These are phyloP conservation scores for Hypoxylon fragiforme DNA, from an alignment of 495 filamentous ascomycete genomes.

Conservation along the genomic window DNA sequence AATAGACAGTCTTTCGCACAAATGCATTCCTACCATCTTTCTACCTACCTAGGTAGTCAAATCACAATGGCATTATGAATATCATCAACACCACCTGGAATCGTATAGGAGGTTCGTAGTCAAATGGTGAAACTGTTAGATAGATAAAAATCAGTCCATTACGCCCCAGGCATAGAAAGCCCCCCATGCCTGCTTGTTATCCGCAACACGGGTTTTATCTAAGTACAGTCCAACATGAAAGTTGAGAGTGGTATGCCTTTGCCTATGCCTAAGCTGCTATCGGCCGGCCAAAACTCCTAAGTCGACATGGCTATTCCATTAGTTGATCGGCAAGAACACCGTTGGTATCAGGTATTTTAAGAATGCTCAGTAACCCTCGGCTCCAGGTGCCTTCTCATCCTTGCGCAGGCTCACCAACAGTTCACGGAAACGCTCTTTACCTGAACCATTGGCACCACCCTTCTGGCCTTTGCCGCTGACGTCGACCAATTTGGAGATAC, in stretches of 20 bases:
- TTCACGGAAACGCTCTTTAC: conserved; percentile 95
- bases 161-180: conserved; percentile 27
- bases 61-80: no score
- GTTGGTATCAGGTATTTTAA: background rate
- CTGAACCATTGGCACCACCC: conserved; percentile 81
- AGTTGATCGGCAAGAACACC: no score
- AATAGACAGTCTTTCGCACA: conserved; percentile 33
- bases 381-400: conserved; percentile 91
- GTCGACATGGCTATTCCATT: no score
- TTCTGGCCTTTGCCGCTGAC: conserved; percentile 88
- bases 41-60: no score
- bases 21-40: no score
- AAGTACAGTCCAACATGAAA: conserved; percentile 15
- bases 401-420: conserved; percentile 84
- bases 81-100: conserved; percentile 6
- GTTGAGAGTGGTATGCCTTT: background rate
- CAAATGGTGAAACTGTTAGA: background rate
- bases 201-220: conserved; percentile 12
- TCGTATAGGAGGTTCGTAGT: background rate
- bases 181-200: conserved; percentile 22
- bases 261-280: background rate
- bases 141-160: conserved; percentile 24
- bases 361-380: conserved; percentile 59
- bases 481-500: conserved; percentile 95
- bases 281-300: conserved; percentile 5